Percentiles rank a stretch among this genome's conserved stretches.
Conservation (phyloP, 768 basidiomycete species). For the Agaricus sinodeliciosus region DNA sequence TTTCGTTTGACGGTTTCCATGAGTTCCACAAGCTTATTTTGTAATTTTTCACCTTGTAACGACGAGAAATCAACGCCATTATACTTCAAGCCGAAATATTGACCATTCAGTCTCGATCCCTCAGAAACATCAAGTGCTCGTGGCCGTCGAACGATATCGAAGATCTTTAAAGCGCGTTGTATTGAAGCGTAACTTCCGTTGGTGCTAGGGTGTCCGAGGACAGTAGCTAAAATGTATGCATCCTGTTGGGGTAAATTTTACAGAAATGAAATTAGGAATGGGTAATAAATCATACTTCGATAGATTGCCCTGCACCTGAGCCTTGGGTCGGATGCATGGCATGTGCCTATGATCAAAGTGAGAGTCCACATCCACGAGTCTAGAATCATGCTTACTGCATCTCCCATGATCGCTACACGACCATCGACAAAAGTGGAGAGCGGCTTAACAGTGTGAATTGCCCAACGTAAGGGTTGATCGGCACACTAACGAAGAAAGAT, state of each 20-base stretch:
- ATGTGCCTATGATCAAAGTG: conserved; percentile 32
- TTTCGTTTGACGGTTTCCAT: conserved; percentile 36
- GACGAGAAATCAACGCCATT: conserved; percentile 24
- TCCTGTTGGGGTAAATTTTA: conserved; percentile 29
- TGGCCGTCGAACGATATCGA: conserved; percentile 45
- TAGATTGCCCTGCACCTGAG: conserved; percentile 52
- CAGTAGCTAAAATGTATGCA: conserved; percentile 36
- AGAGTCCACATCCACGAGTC: conserved; percentile 3
- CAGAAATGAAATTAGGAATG: conserved; percentile 16
- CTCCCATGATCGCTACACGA: conserved; percentile 40
- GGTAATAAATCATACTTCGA: conserved; percentile 34
- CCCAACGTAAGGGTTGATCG: conserved; percentile 51
- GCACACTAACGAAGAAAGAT: conserved; percentile 35
- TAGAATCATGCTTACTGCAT: conserved; percentile 32
- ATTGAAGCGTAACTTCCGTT: conserved; percentile 29
- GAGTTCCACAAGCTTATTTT: conserved; percentile 30
- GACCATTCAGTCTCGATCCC: conserved; percentile 33
- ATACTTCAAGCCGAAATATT: conserved; percentile 31
- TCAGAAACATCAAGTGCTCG: conserved; percentile 31
- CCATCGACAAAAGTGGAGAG: conserved; percentile 46
- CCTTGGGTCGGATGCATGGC: conserved; percentile 51
- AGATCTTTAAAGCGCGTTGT: conserved; percentile 32
- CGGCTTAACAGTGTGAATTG: conserved; percentile 50
- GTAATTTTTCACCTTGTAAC: conserved; percentile 20
- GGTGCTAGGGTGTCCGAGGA: conserved; percentile 40